Conservation (phyloP, 805 yeast species). For the Yamadazyma nakazawae region DNA sequence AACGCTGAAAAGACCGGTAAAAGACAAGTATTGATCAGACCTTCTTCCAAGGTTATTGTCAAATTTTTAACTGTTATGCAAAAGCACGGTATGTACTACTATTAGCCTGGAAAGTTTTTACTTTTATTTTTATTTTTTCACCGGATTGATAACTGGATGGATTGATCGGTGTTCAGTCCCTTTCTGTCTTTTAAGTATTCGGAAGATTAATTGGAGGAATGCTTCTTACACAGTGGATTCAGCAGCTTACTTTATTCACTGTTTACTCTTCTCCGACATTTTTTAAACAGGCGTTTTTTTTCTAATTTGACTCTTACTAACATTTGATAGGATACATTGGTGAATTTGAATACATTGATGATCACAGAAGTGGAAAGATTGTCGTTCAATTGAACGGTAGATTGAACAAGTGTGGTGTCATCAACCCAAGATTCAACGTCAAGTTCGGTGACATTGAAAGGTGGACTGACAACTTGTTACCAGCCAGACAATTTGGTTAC, state of each 20-base stretch:
- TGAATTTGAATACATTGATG: constrained; percentile 97
- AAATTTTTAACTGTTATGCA: constrained; percentile 96
- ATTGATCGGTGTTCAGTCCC: constrained; percentile 82
- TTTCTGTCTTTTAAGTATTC: constrained; percentile 97
- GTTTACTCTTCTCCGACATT: constrained; percentile 71
- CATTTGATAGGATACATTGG: constrained; percentile 73
- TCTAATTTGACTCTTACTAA: constrained; percentile 19
- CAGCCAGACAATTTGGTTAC: constrained; percentile 99
- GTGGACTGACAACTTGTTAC: constrained; percentile 97
- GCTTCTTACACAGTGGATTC: constrained; percentile 64
- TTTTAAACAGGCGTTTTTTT: background rate
- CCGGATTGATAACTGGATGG: constrained; percentile 99
- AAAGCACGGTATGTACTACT: constrained; percentile 59
- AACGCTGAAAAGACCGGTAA: constrained; percentile 99
- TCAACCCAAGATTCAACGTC: constrained; percentile 97
- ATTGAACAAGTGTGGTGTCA: constrained; percentile 98
- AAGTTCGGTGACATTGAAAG: constrained; percentile 93
- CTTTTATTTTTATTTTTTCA: too few relatives aligned
- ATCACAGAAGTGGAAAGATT: constrained; percentile 98
- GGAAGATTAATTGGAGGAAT: constrained; percentile 67
- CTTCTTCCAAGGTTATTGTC: constrained; percentile 97
- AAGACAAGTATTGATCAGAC: constrained; percentile 97
- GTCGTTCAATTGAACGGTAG: constrained; percentile 97
- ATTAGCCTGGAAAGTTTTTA: background rate
- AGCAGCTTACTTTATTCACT: constrained; percentile 21